Evolutionary conservation across 2,329 filamentous ascomycete species (phyloP).

Genomic region (Chaetomium sp.): DNA sequence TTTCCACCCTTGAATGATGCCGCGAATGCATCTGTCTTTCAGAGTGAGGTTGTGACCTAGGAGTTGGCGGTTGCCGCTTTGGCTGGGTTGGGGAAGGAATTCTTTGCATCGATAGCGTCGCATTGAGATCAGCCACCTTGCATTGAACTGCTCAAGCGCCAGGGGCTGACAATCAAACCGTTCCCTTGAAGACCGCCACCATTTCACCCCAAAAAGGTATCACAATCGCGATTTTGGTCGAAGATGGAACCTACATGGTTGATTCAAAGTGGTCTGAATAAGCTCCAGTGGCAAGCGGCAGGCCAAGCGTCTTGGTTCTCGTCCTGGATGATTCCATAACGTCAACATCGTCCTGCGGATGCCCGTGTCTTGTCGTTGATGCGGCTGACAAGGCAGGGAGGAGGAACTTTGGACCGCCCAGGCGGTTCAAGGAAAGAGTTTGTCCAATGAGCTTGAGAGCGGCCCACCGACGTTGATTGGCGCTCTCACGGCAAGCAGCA

Average conservation of each 20-base stretch:
- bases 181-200: neutral
- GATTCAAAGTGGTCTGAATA: neutral
- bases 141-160: neutral
- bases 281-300: neutral
- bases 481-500: conserved; percentile 4
- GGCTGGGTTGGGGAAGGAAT: neutral
- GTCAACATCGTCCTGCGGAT: no score
- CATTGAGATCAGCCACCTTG: neutral
- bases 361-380: neutral
- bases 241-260: neutral
- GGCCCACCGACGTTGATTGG: conserved; percentile 7
- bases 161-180: conserved; percentile 1
- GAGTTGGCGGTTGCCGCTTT: no score
- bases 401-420: neutral
- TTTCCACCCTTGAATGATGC: no score
- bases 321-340: no score
- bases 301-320: neutral
- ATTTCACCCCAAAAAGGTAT: neutral
- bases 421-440: neutral
- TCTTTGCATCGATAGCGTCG: neutral
- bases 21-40: no score
- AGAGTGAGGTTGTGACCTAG: no score
- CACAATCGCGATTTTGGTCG: no score
- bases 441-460: conserved; percentile 1
- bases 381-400: conserved; percentile 9